A percentile compares a stretch with the other conserved stretches of the same genome.
These are phyloP conservation scores for Calonectria naviculata DNA, from an alignment of 2,329 filamentous ascomycete species.

Conservation along the genomic window DNA sequence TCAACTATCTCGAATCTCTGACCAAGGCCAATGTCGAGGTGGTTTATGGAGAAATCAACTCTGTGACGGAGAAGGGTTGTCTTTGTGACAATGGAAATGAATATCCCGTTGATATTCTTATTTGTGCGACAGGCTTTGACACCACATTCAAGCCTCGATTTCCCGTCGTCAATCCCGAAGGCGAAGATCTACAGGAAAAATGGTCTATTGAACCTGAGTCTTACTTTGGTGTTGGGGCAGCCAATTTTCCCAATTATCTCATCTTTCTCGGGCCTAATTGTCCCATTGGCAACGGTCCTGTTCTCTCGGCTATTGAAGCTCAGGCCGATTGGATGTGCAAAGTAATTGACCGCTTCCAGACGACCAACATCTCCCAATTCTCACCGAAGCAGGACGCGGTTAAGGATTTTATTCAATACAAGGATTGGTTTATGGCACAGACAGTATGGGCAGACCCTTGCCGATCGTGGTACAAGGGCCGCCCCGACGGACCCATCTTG, in stretches of 20 bases:
- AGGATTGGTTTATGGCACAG: constrained; percentile 55
- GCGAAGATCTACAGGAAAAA: constrained; percentile 59
- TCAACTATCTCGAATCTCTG: constrained; percentile 60
- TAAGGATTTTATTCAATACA: constrained; percentile 60
- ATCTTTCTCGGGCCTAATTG: constrained; percentile 56
- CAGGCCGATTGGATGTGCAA: constrained; percentile 62
- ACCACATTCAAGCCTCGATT: constrained; percentile 64
- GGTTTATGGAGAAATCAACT: constrained; percentile 49
- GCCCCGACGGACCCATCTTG: constrained; percentile 54
- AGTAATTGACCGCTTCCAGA: constrained; percentile 61
- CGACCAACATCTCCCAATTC: constrained; percentile 53
- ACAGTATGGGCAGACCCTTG: constrained; percentile 53
- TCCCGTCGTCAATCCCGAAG: constrained; percentile 59
- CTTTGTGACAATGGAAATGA: constrained; percentile 59
- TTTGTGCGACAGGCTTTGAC: constrained; percentile 70
- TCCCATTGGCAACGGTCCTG: constrained; percentile 49
- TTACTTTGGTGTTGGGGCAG: constrained; percentile 65
- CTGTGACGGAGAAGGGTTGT: constrained; percentile 57
- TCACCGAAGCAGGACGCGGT: constrained; percentile 58
- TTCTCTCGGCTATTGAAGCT: constrained; percentile 56
- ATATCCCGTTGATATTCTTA: constrained; percentile 64
- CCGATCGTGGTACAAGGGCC: constrained; percentile 61
- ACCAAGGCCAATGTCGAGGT: constrained; percentile 60
- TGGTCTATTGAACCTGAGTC: constrained; percentile 59
- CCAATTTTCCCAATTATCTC: constrained; percentile 66